phyloP scores from a whole-genome alignment of 2,329 filamentous ascomycete species.

The Leptodontidium sp. region DNA sequence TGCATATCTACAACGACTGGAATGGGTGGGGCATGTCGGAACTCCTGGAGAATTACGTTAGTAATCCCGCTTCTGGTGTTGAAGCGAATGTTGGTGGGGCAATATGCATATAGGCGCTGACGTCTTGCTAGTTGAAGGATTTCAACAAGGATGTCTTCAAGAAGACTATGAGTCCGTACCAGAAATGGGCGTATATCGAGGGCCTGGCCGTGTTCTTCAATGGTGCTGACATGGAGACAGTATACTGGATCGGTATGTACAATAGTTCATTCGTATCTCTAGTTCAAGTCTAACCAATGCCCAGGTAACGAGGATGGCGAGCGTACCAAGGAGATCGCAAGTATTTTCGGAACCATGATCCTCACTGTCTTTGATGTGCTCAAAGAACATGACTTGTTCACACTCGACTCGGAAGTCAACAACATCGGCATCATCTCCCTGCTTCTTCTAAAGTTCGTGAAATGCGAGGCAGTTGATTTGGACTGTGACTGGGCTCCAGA shows the following conservation, averaged over 20 bases:
- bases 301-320: conserved; percentile 35
- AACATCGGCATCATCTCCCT: conserved; percentile 59
- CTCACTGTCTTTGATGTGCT: conserved; percentile 63
- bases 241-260: conserved; percentile 3
- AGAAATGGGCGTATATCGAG: conserved; percentile 39
- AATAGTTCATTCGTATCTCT: neutral
- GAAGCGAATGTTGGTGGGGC: no score
- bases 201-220: conserved; percentile 30
- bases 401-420: conserved; percentile 52
- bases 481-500: conserved; percentile 62
- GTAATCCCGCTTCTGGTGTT: neutral
- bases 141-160: conserved; percentile 36
- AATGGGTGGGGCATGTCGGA: conserved; percentile 36
- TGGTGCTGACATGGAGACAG: conserved; percentile 17
- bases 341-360: conserved; percentile 66
- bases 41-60: conserved; percentile 29
- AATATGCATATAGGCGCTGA: neutral
- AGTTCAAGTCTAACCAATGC: neutral
- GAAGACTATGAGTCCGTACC: conserved; percentile 31
- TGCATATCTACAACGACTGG: conserved; percentile 40
- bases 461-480: conserved; percentile 58
- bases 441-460: conserved; percentile 55
- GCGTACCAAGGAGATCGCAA: conserved; percentile 41
- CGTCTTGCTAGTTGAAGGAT: conserved; percentile 29
- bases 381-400: conserved; percentile 45